A percentile compares a stretch with the other conserved stretches of the same genome.
Conservation (phyloP, 2,329 filamentous ascomycete species). For the Alternaria solani region DNA sequence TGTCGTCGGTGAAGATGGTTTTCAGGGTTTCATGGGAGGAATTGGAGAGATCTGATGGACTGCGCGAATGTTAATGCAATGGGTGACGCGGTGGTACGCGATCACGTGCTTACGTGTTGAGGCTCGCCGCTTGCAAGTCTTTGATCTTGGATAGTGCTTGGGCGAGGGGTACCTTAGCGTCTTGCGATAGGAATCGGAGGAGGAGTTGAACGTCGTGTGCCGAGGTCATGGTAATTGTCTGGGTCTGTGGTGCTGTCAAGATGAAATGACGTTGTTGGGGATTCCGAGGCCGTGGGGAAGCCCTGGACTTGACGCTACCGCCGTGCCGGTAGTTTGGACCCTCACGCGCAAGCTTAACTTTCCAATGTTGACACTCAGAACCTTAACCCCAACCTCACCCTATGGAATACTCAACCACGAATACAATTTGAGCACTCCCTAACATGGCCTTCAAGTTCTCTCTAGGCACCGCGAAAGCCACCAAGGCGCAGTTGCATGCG, state of each 20-base stretch:
- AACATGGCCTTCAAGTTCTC: slow-evolving; percentile 45
- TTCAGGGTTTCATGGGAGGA: slow-evolving; percentile 55
- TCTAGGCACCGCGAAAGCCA: slow-evolving; percentile 33
- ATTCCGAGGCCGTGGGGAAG: not conserved
- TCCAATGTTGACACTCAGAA: not conserved
- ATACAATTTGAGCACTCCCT: not conserved
- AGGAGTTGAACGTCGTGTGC: slow-evolving; percentile 55
- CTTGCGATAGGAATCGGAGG: slow-evolving; percentile 66
- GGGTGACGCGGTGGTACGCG: slow-evolving; percentile 25
- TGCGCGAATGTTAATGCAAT: slow-evolving; percentile 29
- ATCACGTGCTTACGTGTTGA: slow-evolving; percentile 60
- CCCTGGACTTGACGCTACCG: slow-evolving; percentile 16
- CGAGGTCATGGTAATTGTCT: slow-evolving; percentile 37
- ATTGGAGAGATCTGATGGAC: slow-evolving; percentile 59
- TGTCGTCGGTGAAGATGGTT: slow-evolving; percentile 60
- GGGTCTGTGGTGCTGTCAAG: not conserved
- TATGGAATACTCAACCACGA: not conserved
- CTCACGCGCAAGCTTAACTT: slow-evolving; percentile 19
- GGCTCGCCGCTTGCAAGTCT: slow-evolving; percentile 60
- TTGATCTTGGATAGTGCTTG: slow-evolving; percentile 64
- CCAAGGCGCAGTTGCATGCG: slow-evolving; percentile 34
- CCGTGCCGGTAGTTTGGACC: slow-evolving; percentile 5
- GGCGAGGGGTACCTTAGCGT: slow-evolving; percentile 64
- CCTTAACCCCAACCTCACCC: not conserved
- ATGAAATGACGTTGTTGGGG: slow-evolving; percentile 10